Conservation (phyloP, 371 early-diverging fungal genomes). For the Syncephalastrum contaminatum region DNA sequence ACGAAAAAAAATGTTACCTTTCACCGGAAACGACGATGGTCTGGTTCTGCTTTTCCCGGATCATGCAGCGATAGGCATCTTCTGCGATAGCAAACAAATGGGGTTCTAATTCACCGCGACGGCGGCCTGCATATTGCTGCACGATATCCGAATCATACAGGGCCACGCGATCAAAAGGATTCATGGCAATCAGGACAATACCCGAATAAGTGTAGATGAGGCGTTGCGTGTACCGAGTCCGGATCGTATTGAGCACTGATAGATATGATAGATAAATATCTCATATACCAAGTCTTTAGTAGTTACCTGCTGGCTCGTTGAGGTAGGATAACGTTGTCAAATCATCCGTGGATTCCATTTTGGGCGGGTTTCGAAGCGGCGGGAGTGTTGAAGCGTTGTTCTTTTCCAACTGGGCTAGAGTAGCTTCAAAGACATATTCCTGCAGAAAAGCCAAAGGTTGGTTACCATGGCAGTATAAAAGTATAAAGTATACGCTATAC, state of each 20-base stretch:
- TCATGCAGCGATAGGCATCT: conserved; percentile 96
- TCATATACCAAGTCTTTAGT: background rate
- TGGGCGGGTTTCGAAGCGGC: conserved; percentile 87
- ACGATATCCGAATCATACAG: conserved; percentile 86
- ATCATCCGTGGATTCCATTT: conserved; percentile 86
- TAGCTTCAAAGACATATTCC: conserved; percentile 68
- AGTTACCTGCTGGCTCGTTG: conserved; percentile 80
- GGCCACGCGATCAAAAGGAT: conserved; percentile 89
- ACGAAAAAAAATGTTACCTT: conserved; percentile 44
- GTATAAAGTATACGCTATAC: conserved; percentile 21
- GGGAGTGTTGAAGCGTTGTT: conserved; percentile 68
- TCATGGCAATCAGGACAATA: conserved; percentile 94
- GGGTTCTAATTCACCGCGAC: conserved; percentile 94
- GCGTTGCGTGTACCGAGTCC: conserved; percentile 77
- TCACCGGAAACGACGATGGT: conserved; percentile 99
- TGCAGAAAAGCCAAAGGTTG: conserved; percentile 15
- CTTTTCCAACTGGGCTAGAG: conserved; percentile 66
- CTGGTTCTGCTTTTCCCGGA: conserved; percentile 90
- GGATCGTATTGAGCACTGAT: conserved; percentile 80
- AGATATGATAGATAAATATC: no score
- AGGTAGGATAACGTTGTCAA: conserved; percentile 85
- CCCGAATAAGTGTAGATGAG: conserved; percentile 98
- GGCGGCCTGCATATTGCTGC: conserved; percentile 90
- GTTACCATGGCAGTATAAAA: background rate
- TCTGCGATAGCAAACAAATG: conserved; percentile 99